Evolutionary conservation across 2,329 filamentous ascomycete species (phyloP), one percentile per base, ranked within the genome.

Genomic region (Aspergillus sp.): DNA sequence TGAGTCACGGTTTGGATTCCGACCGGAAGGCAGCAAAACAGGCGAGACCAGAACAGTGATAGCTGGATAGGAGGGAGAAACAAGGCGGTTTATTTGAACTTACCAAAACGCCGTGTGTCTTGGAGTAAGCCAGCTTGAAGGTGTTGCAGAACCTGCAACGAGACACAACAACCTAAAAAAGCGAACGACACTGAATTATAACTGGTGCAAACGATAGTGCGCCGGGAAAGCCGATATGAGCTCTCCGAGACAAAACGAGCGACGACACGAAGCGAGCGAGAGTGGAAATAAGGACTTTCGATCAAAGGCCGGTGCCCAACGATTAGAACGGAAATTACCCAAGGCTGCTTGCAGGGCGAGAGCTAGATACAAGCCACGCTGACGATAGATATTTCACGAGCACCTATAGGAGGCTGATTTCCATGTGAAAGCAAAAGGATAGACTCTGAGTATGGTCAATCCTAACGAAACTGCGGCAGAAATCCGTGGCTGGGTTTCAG

Each of bases 111-210:
- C 70, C 70, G 70, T 77, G 70, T 63, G 69, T 73, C 70, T 75
- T 77, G 72, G 75, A 77, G 69, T 76, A 78, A 74, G 77, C 77
- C 77, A 79, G 77, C 66, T 77, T 79, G 77, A 79, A 76, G 73
- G 72, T 78, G 73, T 77, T 77, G 74, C 72, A 74, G 68, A 64
- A 63, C 69, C 66, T 74, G 76, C 73, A 77, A 77, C 74, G 60
- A 69, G 68, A 73, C 66, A 70, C 69, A 66, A 72, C 65, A 69
- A 68, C 68, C 65, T 71, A 68, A 69, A 67, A 58, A 78, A 79
- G 77, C 78, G 78, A 79, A 73, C 74, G 77, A 75, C 75, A 73
- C 73, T 66, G 71, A 75, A 72, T 73, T 70, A 72, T 74, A 73
- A 64, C 66, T 70, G 58, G 35, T 33, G 61, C 67, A 71, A 74